Evolutionary conservation across 2,329 filamentous ascomycete species (phyloP).

Genomic region (Colletotrichum theobromicola): DNA sequence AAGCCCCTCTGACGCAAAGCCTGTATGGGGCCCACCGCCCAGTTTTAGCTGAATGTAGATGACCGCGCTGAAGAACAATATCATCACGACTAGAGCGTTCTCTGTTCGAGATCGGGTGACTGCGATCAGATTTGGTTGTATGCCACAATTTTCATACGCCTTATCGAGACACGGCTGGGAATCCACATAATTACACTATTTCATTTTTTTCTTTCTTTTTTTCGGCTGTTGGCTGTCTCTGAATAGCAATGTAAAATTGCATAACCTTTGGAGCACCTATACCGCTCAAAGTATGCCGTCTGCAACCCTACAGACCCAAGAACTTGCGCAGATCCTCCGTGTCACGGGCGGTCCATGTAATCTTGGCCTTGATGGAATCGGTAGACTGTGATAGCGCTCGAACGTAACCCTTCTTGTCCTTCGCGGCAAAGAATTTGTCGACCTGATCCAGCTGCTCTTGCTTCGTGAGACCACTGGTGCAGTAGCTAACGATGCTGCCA

Average conservation of each 20-base stretch:
- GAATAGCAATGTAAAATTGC: not conserved
- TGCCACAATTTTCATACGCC: not conserved
- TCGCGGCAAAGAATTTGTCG: conserved; percentile 79
- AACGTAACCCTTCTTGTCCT: conserved; percentile 86
- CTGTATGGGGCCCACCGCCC: not conserved
- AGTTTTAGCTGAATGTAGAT: not conserved
- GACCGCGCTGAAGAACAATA: not conserved
- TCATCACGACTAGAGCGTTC: not conserved
- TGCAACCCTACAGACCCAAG: conserved; percentile 31
- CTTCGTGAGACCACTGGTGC: conserved; percentile 80
- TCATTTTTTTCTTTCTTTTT: not conserved
- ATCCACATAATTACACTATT: not conserved
- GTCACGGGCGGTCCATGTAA: conserved; percentile 80
- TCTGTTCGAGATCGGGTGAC: not conserved
- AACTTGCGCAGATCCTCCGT: conserved; percentile 71
- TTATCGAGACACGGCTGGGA: not conserved
- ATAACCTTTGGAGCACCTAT: too few species aligned
- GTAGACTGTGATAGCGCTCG: conserved; percentile 88
- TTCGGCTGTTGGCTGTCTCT: not conserved
- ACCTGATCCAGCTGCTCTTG: conserved; percentile 78
- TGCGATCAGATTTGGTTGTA: not conserved
- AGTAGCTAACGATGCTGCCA: conserved; percentile 81
- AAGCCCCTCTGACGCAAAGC: not conserved
- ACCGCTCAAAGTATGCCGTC: not conserved
- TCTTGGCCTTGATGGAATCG: conserved; percentile 85